These are phyloP conservation scores for Plectranthus barbatus DNA, from an alignment of 257 asterid genomes.

Conservation along the genomic window DNA sequence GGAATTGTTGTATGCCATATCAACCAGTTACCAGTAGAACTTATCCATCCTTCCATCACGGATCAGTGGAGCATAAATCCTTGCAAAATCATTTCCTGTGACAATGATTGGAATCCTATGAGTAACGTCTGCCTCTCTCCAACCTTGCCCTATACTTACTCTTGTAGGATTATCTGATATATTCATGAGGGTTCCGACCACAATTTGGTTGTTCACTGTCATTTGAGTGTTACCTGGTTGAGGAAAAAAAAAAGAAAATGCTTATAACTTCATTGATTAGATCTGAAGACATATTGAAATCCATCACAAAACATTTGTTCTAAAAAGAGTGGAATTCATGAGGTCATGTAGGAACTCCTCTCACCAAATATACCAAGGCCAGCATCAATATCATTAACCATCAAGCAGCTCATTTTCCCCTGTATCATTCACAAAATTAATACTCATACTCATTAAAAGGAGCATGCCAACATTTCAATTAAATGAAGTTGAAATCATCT, in stretches of 20 bases:
- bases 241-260: constrained; percentile 9
- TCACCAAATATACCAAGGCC: constrained; percentile 96
- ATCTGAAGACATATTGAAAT: not conserved
- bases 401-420: constrained; percentile 96
- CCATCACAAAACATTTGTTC: not conserved
- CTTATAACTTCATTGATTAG: constrained; percentile 12
- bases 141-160: constrained; percentile 87
- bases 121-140: constrained; percentile 74
- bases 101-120: constrained; percentile 76
- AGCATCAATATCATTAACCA: constrained; percentile 95
- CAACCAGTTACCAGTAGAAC: constrained; percentile 62
- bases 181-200: constrained; percentile 88
- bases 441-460: not conserved
- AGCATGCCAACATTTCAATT: not conserved
- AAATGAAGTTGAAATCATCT: not conserved
- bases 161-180: constrained; percentile 85
- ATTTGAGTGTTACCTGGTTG: constrained; percentile 69
- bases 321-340: not conserved
- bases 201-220: constrained; percentile 96
- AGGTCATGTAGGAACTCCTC: constrained; percentile 16
- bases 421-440: constrained; percentile 27
- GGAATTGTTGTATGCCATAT: not conserved
- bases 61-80: constrained; percentile 75
- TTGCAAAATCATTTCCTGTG: constrained; percentile 84
- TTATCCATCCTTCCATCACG: constrained; percentile 99